Evolutionary conservation across 495 filamentous ascomycete genomes (phyloP), one percentile per base, ranked within the genome.

Genomic region (Hypomontagnella monticulosa): DNA sequence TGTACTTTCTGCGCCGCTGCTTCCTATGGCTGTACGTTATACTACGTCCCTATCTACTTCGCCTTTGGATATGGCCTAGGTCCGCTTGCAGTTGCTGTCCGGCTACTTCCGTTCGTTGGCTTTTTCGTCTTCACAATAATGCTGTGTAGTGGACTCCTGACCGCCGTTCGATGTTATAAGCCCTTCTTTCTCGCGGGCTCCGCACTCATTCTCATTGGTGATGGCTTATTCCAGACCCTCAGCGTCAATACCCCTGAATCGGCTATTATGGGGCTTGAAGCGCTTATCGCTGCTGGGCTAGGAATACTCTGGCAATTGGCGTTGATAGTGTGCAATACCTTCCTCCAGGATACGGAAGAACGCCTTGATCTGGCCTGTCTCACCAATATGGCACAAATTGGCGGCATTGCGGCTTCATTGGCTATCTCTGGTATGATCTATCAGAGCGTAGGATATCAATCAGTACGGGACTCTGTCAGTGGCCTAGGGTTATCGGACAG

Each of bases 111-210:
- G 4, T 27, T 58, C 15, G n/a, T 57, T 16, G 42, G 54, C 6
- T 36, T 46, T 11, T 51, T 51, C 9, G 10, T 64, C 8, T 54
- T 54, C 51, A 10, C 44, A 15, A 23, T 47, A 3, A 30, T 66
- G 0, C 34, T 74, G 3, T 61, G 83, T 59, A 86, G 88, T 32
- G 75, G 58, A 0, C 37, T 85, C 4, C 78, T 90, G 63, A 71
- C 77, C 0, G 78, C 75, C n/a, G 64, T 69, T 1, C 77, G 80
- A 1, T 80, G 78, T 47, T 89, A 89, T 66, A 81, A 81, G 72
- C 81, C 82, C 0, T 89, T 85, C 81, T 90, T 85, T 64, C 50
- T 84, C 4, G 38, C 77, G 3, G 85, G 82, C 4, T 81, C 81
- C 3, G 60, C 73, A 8, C 57, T 87, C 10, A 63, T 77, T 7